Conservation (phyloP, 1,139 yeast genomes). For the Arxiozyma telluris region DNA sequence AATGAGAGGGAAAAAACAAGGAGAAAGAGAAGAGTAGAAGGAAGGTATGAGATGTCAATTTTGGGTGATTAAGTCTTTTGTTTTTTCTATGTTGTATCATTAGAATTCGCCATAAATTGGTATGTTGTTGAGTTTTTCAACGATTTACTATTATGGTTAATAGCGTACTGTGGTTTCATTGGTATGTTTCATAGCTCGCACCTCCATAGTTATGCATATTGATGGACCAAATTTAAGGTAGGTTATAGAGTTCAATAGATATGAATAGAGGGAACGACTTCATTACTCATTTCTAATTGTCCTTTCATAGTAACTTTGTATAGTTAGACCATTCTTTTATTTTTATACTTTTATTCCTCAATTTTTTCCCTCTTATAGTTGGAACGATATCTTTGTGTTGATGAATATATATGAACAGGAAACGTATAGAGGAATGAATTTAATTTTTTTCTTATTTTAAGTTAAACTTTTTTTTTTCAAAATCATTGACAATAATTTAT, state of each 20-base stretch:
- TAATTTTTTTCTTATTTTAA: not conserved
- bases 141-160: slow-evolving; percentile 10
- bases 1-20: not conserved
- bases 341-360: not conserved
- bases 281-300: not conserved
- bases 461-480: too few species aligned
- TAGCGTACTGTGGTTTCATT: slow-evolving; percentile 15
- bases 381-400: not conserved
- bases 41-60: not conserved
- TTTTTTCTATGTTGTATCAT: not conserved
- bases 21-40: not conserved
- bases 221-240: slow-evolving; percentile 11
- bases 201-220: slow-evolving; percentile 24
- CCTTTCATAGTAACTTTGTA: not conserved
- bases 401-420: not conserved
- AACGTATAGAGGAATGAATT: not conserved
- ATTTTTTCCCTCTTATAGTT: too few species aligned
- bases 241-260: slow-evolving; percentile 3
- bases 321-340: not conserved
- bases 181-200: slow-evolving; percentile 18
- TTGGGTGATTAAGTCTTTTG: not conserved
- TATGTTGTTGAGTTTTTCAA: slow-evolving; percentile 18
- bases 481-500: not conserved
- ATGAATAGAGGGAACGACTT: not conserved
- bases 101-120: slow-evolving; percentile 7